phyloP scores from a whole-genome alignment of 1,284 basidiomycete genomes.

The Pisolithus thermaeus region DNA sequence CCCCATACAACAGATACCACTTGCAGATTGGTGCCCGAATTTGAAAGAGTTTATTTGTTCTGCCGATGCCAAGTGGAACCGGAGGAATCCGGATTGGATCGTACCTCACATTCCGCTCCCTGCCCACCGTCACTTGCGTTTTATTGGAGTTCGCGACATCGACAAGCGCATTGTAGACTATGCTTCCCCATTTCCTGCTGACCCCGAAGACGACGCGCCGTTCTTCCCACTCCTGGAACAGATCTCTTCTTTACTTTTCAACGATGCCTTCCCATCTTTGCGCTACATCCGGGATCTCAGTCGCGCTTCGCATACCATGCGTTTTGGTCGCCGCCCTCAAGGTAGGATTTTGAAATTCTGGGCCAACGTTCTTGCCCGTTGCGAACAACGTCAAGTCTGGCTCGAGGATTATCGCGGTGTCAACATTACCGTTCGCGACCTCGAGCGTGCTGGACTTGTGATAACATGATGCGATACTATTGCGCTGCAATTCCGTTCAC shows the following conservation, averaged over 20 bases:
- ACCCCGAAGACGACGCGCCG: slow-evolving; percentile 35
- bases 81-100: slow-evolving; percentile 72
- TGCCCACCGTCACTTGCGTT: slow-evolving; percentile 50
- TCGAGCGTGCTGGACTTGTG: slow-evolving; percentile 25
- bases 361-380: slow-evolving; percentile 9
- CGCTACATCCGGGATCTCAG: slow-evolving; percentile 51
- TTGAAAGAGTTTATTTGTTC: slow-evolving; percentile 63
- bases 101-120: slow-evolving; percentile 69
- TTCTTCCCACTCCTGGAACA: slow-evolving; percentile 62
- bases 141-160: slow-evolving; percentile 69
- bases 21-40: slow-evolving; percentile 61
- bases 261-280: slow-evolving; percentile 49
- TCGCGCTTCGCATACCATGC: slow-evolving; percentile 7
- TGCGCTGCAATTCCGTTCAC: neutral
- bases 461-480: slow-evolving; percentile 8
- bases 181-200: slow-evolving; percentile 26
- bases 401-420: slow-evolving; percentile 16
- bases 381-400: slow-evolving; percentile 10
- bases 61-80: slow-evolving; percentile 74
- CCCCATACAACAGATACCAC: slow-evolving; percentile 34
- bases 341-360: slow-evolving; percentile 8
- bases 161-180: slow-evolving; percentile 50
- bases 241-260: slow-evolving; percentile 1
- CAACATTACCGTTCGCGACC: slow-evolving; percentile 27
- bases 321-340: slow-evolving; percentile 3